A percentile compares a stretch with the other conserved stretches of the same genome.
Conservation (phyloP, 179 eudicot genomes). For the Sideroxylon spinosum region DNA sequence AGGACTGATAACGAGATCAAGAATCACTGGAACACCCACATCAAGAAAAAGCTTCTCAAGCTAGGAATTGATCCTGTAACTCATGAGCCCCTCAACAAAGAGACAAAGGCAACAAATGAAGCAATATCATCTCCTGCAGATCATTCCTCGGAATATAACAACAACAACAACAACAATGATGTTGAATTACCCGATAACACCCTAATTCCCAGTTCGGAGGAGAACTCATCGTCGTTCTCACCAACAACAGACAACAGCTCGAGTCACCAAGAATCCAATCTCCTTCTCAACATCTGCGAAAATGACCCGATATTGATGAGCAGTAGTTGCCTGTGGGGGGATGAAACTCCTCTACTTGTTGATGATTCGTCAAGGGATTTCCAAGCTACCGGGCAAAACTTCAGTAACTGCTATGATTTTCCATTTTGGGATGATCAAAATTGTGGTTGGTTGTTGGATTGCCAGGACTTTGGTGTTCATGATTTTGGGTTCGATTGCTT, state of each 20-base stretch:
- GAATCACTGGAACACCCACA: constrained; percentile 90
- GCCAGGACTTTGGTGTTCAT: constrained; percentile 77
- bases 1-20: constrained; percentile 90
- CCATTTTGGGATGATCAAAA: constrained; percentile 48
- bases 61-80: constrained; percentile 89
- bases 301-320: constrained; percentile 43
- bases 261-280: constrained; percentile 23
- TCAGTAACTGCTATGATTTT: background rate
- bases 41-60: constrained; percentile 82
- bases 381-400: constrained; percentile 23
- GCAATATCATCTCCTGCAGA: constrained; percentile 15
- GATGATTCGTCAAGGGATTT: constrained; percentile 10
- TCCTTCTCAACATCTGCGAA: constrained; percentile 29
- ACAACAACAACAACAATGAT: constrained; percentile 1
- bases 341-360: constrained; percentile 25
- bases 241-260: constrained; percentile 29
- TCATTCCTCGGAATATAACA: constrained; percentile 10
- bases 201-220: background rate
- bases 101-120: background rate
- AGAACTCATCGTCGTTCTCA: background rate
- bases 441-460: constrained; percentile 57
- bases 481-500: constrained; percentile 69
- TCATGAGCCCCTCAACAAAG: constrained; percentile 60
- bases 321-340: constrained; percentile 42
- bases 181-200: background rate